Percentiles rank a stretch among this genome's conserved stretches.
phyloP scores from a whole-genome alignment of 78 protist species.

The Dictyostelium brefeldianum region DNA sequence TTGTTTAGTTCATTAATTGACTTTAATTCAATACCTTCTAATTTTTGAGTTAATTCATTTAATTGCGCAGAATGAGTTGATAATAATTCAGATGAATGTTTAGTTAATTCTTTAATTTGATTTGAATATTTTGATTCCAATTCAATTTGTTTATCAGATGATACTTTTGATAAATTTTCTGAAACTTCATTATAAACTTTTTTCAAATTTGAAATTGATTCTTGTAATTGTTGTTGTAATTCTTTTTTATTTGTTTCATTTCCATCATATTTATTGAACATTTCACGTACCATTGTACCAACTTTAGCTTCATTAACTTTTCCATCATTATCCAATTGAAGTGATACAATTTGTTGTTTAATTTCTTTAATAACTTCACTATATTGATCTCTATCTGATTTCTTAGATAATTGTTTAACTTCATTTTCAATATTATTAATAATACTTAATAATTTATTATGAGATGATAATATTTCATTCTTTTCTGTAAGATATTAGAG shows the following conservation, averaged over 20 bases:
- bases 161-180: background rate
- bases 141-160: background rate
- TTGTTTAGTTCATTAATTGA: background rate
- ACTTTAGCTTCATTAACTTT: slow-evolving; percentile 4
- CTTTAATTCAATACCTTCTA: background rate
- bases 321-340: background rate
- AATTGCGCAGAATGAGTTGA: background rate
- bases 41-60: background rate
- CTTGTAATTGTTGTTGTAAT: background rate
- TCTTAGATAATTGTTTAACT: background rate
- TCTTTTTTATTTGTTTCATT: slow-evolving; percentile 10
- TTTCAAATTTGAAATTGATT: background rate
- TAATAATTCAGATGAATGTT: background rate
- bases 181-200: too few species aligned
- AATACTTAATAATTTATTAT: background rate
- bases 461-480: slow-evolving; percentile 3
- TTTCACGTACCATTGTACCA: background rate
- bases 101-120: background rate
- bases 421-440: background rate
- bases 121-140: background rate
- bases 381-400: slow-evolving; percentile 3
- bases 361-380: background rate
- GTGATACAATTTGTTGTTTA: background rate
- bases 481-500: background rate
- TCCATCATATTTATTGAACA: background rate